Conservation (phyloP, 2,329 filamentous ascomycete genomes). For the Cladosporium sp. region DNA sequence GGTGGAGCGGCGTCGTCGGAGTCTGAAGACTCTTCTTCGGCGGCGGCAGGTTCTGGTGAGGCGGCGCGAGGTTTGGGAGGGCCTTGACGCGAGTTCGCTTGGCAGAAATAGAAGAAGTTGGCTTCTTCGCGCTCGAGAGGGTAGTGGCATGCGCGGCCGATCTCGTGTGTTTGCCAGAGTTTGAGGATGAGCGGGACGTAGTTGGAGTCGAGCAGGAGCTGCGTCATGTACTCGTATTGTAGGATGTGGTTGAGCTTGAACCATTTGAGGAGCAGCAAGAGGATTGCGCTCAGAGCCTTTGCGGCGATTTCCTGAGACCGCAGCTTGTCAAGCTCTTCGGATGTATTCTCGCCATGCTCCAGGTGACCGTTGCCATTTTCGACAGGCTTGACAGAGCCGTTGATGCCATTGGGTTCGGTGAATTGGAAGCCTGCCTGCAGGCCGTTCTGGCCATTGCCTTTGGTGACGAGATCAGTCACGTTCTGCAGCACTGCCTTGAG, state of each 20-base stretch:
- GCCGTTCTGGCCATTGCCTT: constrained; percentile 51
- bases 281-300: constrained; percentile 86
- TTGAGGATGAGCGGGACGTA: constrained; percentile 92
- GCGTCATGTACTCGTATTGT: constrained; percentile 94
- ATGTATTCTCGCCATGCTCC: constrained; percentile 34
- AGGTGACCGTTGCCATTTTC: constrained; percentile 39
- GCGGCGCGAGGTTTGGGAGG: constrained; percentile 23
- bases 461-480: constrained; percentile 77
- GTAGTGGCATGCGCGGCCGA: constrained; percentile 85
- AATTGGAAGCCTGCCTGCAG: constrained; percentile 51
- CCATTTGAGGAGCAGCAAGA: constrained; percentile 92
- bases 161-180: constrained; percentile 89
- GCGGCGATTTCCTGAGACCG: constrained; percentile 82
- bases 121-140: constrained; percentile 79
- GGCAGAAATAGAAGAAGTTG: constrained; percentile 91
- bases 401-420: constrained; percentile 32
- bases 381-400: constrained; percentile 37
- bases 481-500: constrained; percentile 85
- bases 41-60: constrained; percentile 31
- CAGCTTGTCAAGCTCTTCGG: constrained; percentile 77
- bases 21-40: constrained; percentile 36
- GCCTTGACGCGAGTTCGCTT: constrained; percentile 64
- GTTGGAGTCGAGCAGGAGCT: constrained; percentile 90
- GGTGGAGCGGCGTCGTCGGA: constrained; percentile 75
- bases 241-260: constrained; percentile 91